These are phyloP conservation scores for Cadophora sp. DNA, from an alignment of 2,329 filamentous ascomycete genomes.

Conservation along the genomic window DNA sequence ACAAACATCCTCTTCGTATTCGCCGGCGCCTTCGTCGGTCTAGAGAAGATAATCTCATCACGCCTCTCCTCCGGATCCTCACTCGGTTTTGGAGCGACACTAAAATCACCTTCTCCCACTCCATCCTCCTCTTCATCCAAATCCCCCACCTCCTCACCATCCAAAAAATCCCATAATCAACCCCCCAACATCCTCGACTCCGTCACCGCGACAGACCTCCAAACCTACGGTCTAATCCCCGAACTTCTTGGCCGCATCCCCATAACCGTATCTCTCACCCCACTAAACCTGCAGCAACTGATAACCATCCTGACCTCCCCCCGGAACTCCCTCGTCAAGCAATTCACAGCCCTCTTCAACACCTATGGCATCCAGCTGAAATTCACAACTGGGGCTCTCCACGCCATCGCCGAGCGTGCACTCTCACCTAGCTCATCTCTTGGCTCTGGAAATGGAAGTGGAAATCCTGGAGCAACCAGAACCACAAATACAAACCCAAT, in stretches of 20 bases:
- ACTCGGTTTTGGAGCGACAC: slow-evolving; percentile 89
- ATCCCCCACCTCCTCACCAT: slow-evolving; percentile 60
- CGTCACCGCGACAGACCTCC: slow-evolving; percentile 76
- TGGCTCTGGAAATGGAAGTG: neutral
- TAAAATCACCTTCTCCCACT: slow-evolving; percentile 63
- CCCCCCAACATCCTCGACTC: slow-evolving; percentile 51
- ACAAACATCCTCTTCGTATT: slow-evolving; percentile 98
- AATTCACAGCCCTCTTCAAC: slow-evolving; percentile 88
- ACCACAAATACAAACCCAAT: slow-evolving; percentile 66
- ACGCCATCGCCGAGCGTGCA: slow-evolving; percentile 71
- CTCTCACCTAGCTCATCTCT: slow-evolving; percentile 20
- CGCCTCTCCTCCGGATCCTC: slow-evolving; percentile 83
- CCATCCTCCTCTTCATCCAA: slow-evolving; percentile 65
- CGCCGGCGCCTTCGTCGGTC: slow-evolving; percentile 90
- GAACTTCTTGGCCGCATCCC: slow-evolving; percentile 96
- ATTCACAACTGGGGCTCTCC: slow-evolving; percentile 83
- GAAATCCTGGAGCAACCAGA: neutral
- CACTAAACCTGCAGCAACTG: slow-evolving; percentile 71
- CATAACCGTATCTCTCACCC: slow-evolving; percentile 83
- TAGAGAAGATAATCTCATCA: slow-evolving; percentile 86
- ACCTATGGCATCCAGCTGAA: slow-evolving; percentile 75
- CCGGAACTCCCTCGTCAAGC: slow-evolving; percentile 83
- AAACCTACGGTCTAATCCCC: slow-evolving; percentile 89
- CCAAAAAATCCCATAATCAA: slow-evolving; percentile 49
- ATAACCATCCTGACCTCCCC: slow-evolving; percentile 92